Conservation (phyloP, 1,284 basidiomycete species). For the Rhodotorula sp. region DNA sequence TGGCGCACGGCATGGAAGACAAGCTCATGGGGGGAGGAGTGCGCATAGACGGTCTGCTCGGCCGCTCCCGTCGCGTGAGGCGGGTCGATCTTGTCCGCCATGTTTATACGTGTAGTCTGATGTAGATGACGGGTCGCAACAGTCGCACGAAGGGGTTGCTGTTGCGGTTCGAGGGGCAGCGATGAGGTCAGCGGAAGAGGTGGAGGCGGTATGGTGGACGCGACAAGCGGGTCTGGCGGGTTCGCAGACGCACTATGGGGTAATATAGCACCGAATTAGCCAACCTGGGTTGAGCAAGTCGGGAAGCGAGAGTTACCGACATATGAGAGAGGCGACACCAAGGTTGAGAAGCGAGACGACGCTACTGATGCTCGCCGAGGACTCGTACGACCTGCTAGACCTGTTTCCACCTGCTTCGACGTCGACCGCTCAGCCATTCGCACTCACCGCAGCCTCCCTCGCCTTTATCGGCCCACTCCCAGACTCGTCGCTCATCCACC, state of each 20-base stretch:
- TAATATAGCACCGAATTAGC: too few species aligned
- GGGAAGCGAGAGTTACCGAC: too few species aligned
- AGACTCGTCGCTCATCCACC: constrained; percentile 17
- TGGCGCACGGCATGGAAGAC: constrained; percentile 44
- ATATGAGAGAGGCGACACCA: too few species aligned
- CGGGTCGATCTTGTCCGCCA: constrained; percentile 26
- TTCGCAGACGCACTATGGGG: too few species aligned
- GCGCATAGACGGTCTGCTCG: constrained; percentile 39
- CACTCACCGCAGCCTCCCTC: constrained; percentile 5
- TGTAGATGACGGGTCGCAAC: background rate
- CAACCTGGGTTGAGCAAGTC: too few species aligned
- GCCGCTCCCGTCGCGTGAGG: constrained; percentile 38
- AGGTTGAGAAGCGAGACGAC: too few species aligned
- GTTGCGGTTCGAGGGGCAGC: too few species aligned
- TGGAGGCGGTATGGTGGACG: too few species aligned
- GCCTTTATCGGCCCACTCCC: constrained; percentile 27
- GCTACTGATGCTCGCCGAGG: background rate
- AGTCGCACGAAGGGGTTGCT: too few species aligned
- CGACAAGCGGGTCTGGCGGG: too few species aligned
- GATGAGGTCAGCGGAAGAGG: too few species aligned
- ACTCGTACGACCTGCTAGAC: background rate
- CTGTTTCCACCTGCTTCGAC: background rate
- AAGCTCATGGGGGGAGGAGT: constrained; percentile 52
- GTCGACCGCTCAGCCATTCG: background rate
- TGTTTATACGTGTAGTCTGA: background rate